Base-by-base conservation (phyloP, 257 asterid species). In the Penstemon davidsonii region DNA sequence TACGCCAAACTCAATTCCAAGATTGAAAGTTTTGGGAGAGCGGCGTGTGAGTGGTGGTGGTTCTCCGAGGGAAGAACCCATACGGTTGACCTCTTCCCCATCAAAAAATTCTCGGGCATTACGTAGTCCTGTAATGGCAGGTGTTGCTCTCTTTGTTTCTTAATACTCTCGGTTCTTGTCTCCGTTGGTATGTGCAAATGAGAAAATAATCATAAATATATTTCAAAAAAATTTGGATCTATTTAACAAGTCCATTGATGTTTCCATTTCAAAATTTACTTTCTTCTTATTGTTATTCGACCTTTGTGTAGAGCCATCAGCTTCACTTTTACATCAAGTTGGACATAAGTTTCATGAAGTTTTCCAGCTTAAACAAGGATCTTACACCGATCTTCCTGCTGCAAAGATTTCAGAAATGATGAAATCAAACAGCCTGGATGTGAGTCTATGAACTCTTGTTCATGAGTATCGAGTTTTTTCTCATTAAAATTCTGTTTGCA, bases 361-460 rank as follows among this genome's bases (percentile, higher is more conserved):
- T 38, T 93, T 86, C 78, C 94, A 90, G 84, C 87, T 79, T 44
- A 90, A 86, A 82, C 88, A 85, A 69, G 93, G 92, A 57, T 77
- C 88, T 53, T 87, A 84, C 71, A 80, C 85, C 3, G 97, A 93
- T 79, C 84, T 90, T 62, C 87, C 97, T 0, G 79, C 88, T 46
- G 74, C 95, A 49, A 93, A 79, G 71, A 84, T 93, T 72, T 71
- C 97, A 9, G 96, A 90, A 78, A 87, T 93, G 95, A 86, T 88
- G 96, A 88, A 88, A 80, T 80, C 99, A 4, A 90, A 87, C 75
- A 83, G 97, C 88, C 79, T 93, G 81, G 96, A 93, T 79, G 99
- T 90, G 77, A 75, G 88, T 76, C 42, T 57, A 40, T 68, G 39
- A 55, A 69, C 69, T 46, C 69, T 10, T 40, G 42, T 52, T 49